A percentile compares a stretch with the other conserved stretches of the same genome.
Evolutionary conservation across 495 filamentous ascomycete species (phyloP).

Genomic region (Hypoxylon fragiforme): DNA sequence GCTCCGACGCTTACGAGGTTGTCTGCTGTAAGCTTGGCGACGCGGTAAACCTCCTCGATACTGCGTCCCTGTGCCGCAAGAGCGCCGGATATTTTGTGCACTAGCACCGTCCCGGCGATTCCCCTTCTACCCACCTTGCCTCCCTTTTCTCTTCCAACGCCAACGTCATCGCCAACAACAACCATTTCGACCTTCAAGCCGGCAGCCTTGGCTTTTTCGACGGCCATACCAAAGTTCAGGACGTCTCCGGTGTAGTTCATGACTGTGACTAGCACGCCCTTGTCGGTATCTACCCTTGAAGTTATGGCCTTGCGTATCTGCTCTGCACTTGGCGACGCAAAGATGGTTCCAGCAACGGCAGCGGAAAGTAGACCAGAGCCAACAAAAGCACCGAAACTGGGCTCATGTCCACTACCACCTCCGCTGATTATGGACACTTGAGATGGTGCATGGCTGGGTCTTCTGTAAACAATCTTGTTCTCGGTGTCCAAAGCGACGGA

Average conservation of each 20-base stretch:
- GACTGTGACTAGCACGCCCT: slow-evolving; percentile 72
- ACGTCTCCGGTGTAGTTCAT: slow-evolving; percentile 84
- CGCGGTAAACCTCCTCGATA: slow-evolving; percentile 66
- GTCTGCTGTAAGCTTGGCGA: slow-evolving; percentile 70
- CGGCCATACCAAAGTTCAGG: slow-evolving; percentile 91
- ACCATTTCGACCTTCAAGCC: slow-evolving; percentile 88
- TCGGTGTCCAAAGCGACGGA: slow-evolving; percentile 73
- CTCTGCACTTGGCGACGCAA: slow-evolving; percentile 84
- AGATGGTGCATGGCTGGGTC: slow-evolving; percentile 50
- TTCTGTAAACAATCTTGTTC: slow-evolving; percentile 87
- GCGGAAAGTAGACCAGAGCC: slow-evolving; percentile 77
- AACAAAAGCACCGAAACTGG: slow-evolving; percentile 75
- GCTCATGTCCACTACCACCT: slow-evolving; percentile 35
- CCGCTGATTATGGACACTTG: slow-evolving; percentile 36
- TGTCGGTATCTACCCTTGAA: slow-evolving; percentile 66
- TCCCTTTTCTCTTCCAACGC: slow-evolving; percentile 77
- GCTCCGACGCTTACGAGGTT: slow-evolving; percentile 88
- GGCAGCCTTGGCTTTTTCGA: slow-evolving; percentile 85
- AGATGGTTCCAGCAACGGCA: slow-evolving; percentile 89
- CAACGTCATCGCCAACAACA: slow-evolving; percentile 93
- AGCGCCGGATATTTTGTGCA: slow-evolving; percentile 87
- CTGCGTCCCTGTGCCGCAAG: slow-evolving; percentile 72
- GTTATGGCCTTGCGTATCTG: slow-evolving; percentile 81
- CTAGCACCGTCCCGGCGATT: slow-evolving; percentile 86
- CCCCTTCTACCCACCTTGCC: slow-evolving; percentile 93